phyloP scores from a whole-genome alignment of 768 basidiomycete genomes.

The Amanita exitialis region DNA sequence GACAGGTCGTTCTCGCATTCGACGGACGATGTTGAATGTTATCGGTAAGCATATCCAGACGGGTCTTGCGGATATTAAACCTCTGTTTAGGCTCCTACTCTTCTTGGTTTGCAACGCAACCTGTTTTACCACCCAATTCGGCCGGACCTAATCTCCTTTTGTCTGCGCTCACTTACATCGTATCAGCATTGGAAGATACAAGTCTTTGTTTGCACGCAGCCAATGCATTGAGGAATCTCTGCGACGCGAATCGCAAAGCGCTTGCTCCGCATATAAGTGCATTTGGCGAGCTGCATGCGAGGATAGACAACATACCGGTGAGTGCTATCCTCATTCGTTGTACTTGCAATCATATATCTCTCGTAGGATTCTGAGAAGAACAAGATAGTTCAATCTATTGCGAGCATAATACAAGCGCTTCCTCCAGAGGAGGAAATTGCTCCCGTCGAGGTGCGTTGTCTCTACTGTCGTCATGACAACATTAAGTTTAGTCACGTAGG shows the following conservation, averaged over 20 bases:
- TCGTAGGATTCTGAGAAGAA: conserved; percentile 72
- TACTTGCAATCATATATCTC: conserved; percentile 3
- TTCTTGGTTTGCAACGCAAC: conserved; percentile 64
- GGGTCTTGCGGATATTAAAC: neutral
- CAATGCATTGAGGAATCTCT: conserved; percentile 73
- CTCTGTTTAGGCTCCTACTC: conserved; percentile 52
- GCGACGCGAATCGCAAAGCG: conserved; percentile 81
- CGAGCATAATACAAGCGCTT: conserved; percentile 88
- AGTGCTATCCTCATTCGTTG: conserved; percentile 13
- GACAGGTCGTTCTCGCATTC: conserved; percentile 50
- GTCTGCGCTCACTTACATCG: conserved; percentile 58
- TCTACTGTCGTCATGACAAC: neutral
- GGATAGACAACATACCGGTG: conserved; percentile 66
- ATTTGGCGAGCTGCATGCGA: conserved; percentile 77
- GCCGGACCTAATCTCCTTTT: conserved; percentile 40
- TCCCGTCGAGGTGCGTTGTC: conserved; percentile 52
- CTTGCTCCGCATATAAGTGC: conserved; percentile 77
- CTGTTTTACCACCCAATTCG: conserved; percentile 13
- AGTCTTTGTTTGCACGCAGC: conserved; percentile 64
- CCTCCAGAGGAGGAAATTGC: conserved; percentile 69
- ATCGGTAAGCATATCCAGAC: conserved; percentile 41
- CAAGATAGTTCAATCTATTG: conserved; percentile 87
- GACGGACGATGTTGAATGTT: conserved; percentile 64
- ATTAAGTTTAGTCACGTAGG: conserved; percentile 24
- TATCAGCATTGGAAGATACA: conserved; percentile 58